Evolutionary conservation across 192 early-diverging fungal species (phyloP), one percentile per base, ranked within the genome.

Genomic region (Dimargaris cristalligena): DNA sequence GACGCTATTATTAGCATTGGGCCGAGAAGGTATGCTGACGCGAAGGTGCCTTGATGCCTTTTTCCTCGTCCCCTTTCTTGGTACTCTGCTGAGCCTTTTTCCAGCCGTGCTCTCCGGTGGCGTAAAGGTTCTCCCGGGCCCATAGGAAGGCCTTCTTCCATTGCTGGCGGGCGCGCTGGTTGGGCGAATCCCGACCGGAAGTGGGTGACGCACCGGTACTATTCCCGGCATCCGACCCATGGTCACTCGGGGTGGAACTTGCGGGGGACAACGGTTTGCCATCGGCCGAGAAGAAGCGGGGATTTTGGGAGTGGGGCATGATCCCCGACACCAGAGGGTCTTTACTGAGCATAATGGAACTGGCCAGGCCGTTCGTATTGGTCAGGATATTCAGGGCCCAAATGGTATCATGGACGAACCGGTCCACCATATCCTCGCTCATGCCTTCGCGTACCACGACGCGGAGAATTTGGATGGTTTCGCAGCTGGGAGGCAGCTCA

Each of bases 381-480:
- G 72, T 68, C 72, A 69, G 67, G 20, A 67, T 67, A 59, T 77
- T 63, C 1, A 74, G 69, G 33, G 73, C 65, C 76, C 76, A 76
- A 38, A 79, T 70, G 30, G 78, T 60, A 60, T 79, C 77, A 14
- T 66, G 61, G 16, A 79, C 60, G 60, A 80, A 60, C 4, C 60
- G 57, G 51, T 77, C 74, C 38, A 80, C 62, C 49, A 76, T 56
- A 32, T 80, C 80, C 61, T 72, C 61, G 11, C 72, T 74, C 59
- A 73, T 59, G 1, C 75, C 69, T 62, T 82, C 83, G 34, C 81
- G 70, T 8, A 88, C 72, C 8, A 88, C 85, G 22, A 88, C 75
- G 11, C 85, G 80, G 55, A 86, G 49, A 33, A 85, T 65, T 44
- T 81, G 76, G 45, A 75, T 60, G 10, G 61, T 44, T 52, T 72